Conservation (phyloP, 495 filamentous ascomycete genomes). For the Aspergillus funiculosus region DNA sequence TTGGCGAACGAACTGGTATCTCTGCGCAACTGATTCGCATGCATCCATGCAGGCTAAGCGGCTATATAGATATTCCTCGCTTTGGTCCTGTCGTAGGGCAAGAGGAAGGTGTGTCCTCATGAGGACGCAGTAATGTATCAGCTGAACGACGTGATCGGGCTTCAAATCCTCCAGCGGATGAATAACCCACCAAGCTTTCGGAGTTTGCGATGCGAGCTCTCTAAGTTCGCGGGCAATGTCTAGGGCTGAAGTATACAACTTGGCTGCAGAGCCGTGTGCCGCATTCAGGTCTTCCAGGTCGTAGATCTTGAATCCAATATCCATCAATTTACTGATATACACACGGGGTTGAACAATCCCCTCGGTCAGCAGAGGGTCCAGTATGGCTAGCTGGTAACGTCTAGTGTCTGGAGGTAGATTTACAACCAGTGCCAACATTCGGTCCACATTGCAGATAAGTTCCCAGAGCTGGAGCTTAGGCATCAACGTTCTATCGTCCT, state of each 20-base stretch:
- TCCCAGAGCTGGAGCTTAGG: constrained; percentile 26
- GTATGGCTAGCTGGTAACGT: constrained; percentile 10
- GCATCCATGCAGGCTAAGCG: constrained; percentile 25
- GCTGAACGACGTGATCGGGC: constrained; percentile 25
- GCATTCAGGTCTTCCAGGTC: constrained; percentile 24
- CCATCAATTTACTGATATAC: constrained; percentile 21
- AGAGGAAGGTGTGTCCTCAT: constrained; percentile 29
- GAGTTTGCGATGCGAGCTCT: constrained; percentile 20
- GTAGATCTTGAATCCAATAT: constrained; percentile 22
- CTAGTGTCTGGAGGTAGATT: constrained; percentile 27
- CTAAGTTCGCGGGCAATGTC: constrained; percentile 20
- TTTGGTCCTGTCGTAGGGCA: constrained; percentile 19
- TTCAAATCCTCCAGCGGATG: constrained; percentile 8
- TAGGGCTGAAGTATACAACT: constrained; percentile 17
- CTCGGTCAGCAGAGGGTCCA: constrained; percentile 11
- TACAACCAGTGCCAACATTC: constrained; percentile 25
- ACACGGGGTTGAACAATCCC: constrained; percentile 23
- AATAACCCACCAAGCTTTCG: constrained; percentile 22
- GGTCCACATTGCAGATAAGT: constrained; percentile 24
- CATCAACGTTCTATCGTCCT: not conserved
- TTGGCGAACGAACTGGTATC: constrained; percentile 21
- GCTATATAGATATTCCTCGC: constrained; percentile 18
- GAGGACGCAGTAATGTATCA: constrained; percentile 22
- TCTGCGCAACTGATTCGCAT: constrained; percentile 19
- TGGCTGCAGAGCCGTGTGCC: constrained; percentile 4